Conservation (phyloP, 2,329 filamentous ascomycete species). For the Cercospora sp. region DNA sequence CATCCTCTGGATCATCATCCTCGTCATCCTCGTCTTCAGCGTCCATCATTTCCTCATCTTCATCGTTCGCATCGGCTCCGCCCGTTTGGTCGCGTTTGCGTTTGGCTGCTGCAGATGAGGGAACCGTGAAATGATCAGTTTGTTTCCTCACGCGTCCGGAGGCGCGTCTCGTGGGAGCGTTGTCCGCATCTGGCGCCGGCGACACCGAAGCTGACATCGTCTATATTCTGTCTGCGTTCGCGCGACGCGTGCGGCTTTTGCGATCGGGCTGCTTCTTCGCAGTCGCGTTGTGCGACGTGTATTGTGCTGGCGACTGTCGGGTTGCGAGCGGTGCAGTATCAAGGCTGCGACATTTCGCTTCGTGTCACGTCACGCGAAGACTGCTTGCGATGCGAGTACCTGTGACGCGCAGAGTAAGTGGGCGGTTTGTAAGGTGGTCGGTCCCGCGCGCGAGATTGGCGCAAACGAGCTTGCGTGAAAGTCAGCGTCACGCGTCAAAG, state of each 20-base stretch:
- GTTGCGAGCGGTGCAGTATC: background rate
- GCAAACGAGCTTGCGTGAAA: background rate
- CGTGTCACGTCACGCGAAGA: background rate
- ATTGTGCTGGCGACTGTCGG: background rate
- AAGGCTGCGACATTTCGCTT: background rate
- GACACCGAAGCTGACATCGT: slow-evolving; percentile 28
- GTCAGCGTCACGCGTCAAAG: slow-evolving; percentile 1
- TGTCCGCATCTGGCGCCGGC: slow-evolving; percentile 39
- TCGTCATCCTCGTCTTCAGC: slow-evolving; percentile 36
- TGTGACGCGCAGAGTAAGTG: background rate
- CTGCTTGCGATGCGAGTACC: background rate
- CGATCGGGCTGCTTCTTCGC: slow-evolving; percentile 4
- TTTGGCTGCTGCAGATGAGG: slow-evolving; percentile 43
- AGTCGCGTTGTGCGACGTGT: slow-evolving; percentile 1
- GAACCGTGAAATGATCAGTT: slow-evolving; percentile 36
- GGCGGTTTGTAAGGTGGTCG: background rate
- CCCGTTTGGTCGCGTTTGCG: slow-evolving; percentile 48
- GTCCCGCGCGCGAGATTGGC: slow-evolving; percentile 6
- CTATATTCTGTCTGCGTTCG: background rate
- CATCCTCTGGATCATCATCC: slow-evolving; percentile 41
- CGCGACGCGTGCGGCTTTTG: slow-evolving; percentile 12
- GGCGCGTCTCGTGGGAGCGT: slow-evolving; percentile 58
- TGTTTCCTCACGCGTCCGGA: slow-evolving; percentile 55
- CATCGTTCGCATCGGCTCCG: slow-evolving; percentile 36
- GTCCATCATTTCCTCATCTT: slow-evolving; percentile 41